phyloP scores from a whole-genome alignment of 176 grass and related monocot species.

The Ampelocalamus luodianensis region DNA sequence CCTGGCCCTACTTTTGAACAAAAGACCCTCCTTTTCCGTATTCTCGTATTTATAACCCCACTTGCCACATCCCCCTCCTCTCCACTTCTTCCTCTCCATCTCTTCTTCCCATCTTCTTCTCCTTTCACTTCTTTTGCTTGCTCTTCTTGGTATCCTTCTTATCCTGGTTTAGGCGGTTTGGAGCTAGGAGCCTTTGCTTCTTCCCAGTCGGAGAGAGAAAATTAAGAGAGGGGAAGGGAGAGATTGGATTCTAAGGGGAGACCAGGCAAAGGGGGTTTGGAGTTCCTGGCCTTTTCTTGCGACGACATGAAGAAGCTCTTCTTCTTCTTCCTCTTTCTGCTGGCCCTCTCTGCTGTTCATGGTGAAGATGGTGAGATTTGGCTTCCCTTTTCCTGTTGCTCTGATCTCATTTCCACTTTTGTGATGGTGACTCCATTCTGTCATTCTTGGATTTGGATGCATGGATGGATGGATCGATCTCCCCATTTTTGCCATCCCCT shows the following conservation, averaged over 20 bases:
- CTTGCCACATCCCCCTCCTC: slow-evolving; percentile 27
- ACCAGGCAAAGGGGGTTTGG: neutral
- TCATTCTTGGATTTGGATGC: slow-evolving; percentile 9
- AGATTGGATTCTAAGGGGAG: neutral
- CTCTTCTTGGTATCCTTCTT: neutral
- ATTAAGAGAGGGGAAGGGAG: neutral
- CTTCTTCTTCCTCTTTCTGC: slow-evolving; percentile 38
- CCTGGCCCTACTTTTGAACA: slow-evolving; percentile 36
- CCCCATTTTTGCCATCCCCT: neutral
- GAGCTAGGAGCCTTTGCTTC: slow-evolving; percentile 31
- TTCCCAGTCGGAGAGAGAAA: neutral
- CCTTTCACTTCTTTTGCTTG: slow-evolving; percentile 11
- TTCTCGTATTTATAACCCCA: slow-evolving; percentile 50
- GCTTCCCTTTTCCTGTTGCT: neutral
- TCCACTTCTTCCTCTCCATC: slow-evolving; percentile 4
- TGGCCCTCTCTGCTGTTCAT: slow-evolving; percentile 42
- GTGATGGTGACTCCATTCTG: neutral
- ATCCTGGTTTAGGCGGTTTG: slow-evolving; percentile 22
- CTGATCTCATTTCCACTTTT: neutral
- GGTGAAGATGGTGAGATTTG: slow-evolving; percentile 73
- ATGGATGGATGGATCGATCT: slow-evolving; percentile 8
- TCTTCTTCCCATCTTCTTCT: slow-evolving; percentile 7
- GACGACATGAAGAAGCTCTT: slow-evolving; percentile 52
- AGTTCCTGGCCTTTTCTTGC: neutral
- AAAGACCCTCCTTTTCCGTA: slow-evolving; percentile 43